Percentiles rank a stretch among this genome's conserved stretches.
These are phyloP conservation scores for Fusarium sp. DNA, from an alignment of 2,329 filamentous ascomycete species.

Conservation along the genomic window DNA sequence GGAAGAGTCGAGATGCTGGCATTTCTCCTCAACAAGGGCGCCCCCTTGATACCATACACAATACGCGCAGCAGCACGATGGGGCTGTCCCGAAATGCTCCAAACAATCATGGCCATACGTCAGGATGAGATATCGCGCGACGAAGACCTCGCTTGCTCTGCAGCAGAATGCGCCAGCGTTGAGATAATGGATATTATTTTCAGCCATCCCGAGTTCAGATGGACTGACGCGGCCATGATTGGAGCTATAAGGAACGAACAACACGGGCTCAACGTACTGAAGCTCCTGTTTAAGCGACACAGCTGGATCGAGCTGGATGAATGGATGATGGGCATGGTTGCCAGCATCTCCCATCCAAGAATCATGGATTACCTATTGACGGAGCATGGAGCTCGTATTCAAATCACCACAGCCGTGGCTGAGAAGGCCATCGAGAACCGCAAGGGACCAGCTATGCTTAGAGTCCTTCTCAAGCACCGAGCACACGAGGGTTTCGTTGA, in stretches of 20 bases:
- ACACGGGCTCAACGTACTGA: constrained; percentile 16
- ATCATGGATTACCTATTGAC: constrained; percentile 27
- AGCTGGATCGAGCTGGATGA: constrained; percentile 16
- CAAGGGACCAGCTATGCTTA: constrained; percentile 27
- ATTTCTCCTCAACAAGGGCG: constrained; percentile 27
- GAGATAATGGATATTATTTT: constrained; percentile 24
- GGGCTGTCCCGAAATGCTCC: constrained; percentile 19
- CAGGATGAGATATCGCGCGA: constrained; percentile 25
- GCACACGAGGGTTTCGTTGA: constrained; percentile 20
- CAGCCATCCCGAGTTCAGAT: constrained; percentile 19
- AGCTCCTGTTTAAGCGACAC: constrained; percentile 17
- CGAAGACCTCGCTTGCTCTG: constrained; percentile 25
- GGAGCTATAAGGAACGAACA: constrained; percentile 24
- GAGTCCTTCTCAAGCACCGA: constrained; percentile 27
- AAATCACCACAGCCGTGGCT: constrained; percentile 19
- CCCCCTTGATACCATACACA: constrained; percentile 19
- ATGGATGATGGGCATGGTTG: constrained; percentile 32
- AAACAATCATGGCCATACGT: constrained; percentile 26
- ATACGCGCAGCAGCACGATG: constrained; percentile 26
- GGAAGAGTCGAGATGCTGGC: constrained; percentile 28
- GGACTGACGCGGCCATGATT: constrained; percentile 25
- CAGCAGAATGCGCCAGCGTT: constrained; percentile 15
- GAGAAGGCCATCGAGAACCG: constrained; percentile 28
- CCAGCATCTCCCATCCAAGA: constrained; percentile 17
- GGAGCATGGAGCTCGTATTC: constrained; percentile 13